Conservation (phyloP, 768 basidiomycete species). For the Arthromyces matolae region DNA sequence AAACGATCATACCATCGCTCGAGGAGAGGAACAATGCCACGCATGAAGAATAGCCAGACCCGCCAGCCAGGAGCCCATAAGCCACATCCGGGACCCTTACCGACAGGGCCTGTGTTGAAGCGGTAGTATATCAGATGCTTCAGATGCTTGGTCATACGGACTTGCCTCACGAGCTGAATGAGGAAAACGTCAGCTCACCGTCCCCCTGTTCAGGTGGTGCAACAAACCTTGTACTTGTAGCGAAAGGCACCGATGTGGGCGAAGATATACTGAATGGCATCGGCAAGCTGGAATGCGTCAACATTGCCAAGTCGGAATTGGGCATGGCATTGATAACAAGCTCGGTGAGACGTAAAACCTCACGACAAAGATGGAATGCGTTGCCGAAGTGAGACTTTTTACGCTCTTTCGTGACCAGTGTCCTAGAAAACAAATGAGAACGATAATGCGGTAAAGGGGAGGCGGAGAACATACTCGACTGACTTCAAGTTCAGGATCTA, state of each 20-base stretch:
- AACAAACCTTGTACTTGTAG: conserved; percentile 93
- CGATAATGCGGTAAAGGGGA: too few relatives aligned
- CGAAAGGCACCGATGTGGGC: conserved; percentile 95
- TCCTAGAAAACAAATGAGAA: conserved; percentile 46
- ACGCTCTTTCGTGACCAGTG: conserved; percentile 96
- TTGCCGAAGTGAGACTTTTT: conserved; percentile 99
- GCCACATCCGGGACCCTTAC: conserved; percentile 97
- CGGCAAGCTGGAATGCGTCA: conserved; percentile 98
- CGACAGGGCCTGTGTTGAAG: conserved; percentile 99
- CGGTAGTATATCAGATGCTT: conserved; percentile 98
- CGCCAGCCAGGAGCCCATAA: conserved; percentile 99
- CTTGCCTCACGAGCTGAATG: conserved; percentile 91
- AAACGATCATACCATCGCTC: conserved; percentile 75
- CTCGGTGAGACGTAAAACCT: conserved; percentile 96
- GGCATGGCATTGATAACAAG: conserved; percentile 99
- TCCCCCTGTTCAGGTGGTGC: too few relatives aligned
- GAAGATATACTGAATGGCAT: conserved; percentile 97
- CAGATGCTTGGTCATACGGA: conserved; percentile 98
- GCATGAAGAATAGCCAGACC: too few relatives aligned
- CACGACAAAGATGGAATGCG: conserved; percentile 96
- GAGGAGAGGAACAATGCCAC: too few relatives aligned
- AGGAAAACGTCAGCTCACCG: too few relatives aligned
- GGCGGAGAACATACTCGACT: conserved; percentile 55
- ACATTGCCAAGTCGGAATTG: conserved; percentile 98
- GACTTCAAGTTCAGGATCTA: conserved; percentile 99